These are phyloP conservation scores for Cryoendolithus antarcticus DNA, from an alignment of 2,329 filamentous ascomycete genomes.

Conservation along the genomic window DNA sequence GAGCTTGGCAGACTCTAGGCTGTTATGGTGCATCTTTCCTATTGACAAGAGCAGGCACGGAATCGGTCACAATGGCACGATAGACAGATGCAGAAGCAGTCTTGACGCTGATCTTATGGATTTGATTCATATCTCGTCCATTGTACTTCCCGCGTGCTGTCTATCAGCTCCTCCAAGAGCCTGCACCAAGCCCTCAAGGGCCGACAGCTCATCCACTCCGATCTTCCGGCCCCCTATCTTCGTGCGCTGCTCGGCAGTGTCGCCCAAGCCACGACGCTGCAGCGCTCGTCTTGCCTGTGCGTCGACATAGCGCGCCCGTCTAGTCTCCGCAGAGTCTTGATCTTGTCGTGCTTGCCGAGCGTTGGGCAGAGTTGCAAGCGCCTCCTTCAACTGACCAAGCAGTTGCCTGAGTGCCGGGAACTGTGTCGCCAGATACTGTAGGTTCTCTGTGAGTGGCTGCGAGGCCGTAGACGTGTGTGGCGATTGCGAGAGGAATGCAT, in stretches of 20 bases:
- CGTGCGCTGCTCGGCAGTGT: too few species aligned
- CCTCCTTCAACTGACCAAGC: slow-evolving; percentile 44
- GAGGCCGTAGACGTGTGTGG: slow-evolving; percentile 27
- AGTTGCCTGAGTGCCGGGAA: slow-evolving; percentile 65
- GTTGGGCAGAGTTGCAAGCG: slow-evolving; percentile 12
- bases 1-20: too few species aligned
- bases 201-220: slow-evolving; percentile 23
- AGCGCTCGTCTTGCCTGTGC: slow-evolving; percentile 64
- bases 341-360: slow-evolving; percentile 20
- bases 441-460: slow-evolving; percentile 54
- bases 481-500: slow-evolving; percentile 46
- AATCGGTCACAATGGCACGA: too few species aligned
- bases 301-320: slow-evolving; percentile 75
- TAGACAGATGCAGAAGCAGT: too few species aligned
- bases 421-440: slow-evolving; percentile 70
- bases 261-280: slow-evolving; percentile 57
- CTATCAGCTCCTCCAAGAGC: slow-evolving; percentile 16
- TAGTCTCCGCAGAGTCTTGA: slow-evolving; percentile 43
- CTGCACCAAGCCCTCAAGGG: slow-evolving; percentile 25
- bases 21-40: too few species aligned
- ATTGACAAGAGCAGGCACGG: too few species aligned
- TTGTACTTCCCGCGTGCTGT: too few species aligned
- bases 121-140: too few species aligned
- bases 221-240: background rate
- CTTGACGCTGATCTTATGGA: too few species aligned